These are phyloP conservation scores for Candida wancherniae DNA, from an alignment of 805 yeast genomes.

Conservation along the genomic window DNA sequence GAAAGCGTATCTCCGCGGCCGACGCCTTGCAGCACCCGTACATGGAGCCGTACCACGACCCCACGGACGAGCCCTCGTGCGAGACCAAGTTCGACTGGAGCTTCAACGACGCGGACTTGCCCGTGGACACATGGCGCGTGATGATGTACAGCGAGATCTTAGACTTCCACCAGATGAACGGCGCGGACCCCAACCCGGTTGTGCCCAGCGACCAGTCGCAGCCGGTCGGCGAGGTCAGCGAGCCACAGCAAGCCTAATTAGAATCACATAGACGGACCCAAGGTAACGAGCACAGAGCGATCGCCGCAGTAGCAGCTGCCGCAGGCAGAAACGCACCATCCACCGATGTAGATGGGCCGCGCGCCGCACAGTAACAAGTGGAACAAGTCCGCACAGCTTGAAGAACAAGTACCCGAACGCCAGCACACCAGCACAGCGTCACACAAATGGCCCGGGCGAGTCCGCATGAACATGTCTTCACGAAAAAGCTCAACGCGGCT, in stretches of 20 bases:
- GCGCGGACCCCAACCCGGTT: conserved; percentile 19
- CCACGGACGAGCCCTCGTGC: conserved; percentile 94
- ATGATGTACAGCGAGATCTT: conserved; percentile 98
- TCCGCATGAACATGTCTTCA: conserved; percentile 3
- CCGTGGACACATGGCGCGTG: conserved; percentile 97
- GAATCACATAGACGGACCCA: too few relatives aligned
- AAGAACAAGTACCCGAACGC: too few relatives aligned
- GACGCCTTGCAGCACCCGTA: conserved; percentile 88
- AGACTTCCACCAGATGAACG: conserved; percentile 90
- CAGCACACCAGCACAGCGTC: too few relatives aligned
- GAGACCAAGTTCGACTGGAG: conserved; percentile 95
- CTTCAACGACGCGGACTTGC: conserved; percentile 94
- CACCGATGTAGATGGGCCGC: too few relatives aligned
- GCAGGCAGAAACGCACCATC: too few relatives aligned
- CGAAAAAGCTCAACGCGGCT: conserved; percentile 4
- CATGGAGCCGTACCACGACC: conserved; percentile 93
- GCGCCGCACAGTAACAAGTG: too few relatives aligned
- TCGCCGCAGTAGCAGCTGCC: too few relatives aligned
- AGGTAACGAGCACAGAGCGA: too few relatives aligned
- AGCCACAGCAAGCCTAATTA: conserved; percentile 6
- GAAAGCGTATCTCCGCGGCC: conserved; percentile 88
- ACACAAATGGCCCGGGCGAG: conserved; percentile 5
- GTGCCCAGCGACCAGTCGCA: conserved; percentile 4
- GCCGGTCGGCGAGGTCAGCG: conserved; percentile 6
- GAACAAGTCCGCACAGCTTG: too few relatives aligned